A percentile compares a stretch with the other conserved stretches of the same genome.
Evolutionary conservation across 2,329 filamentous ascomycete genomes (phyloP).

Genomic region (Clonostachys rhizophaga): DNA sequence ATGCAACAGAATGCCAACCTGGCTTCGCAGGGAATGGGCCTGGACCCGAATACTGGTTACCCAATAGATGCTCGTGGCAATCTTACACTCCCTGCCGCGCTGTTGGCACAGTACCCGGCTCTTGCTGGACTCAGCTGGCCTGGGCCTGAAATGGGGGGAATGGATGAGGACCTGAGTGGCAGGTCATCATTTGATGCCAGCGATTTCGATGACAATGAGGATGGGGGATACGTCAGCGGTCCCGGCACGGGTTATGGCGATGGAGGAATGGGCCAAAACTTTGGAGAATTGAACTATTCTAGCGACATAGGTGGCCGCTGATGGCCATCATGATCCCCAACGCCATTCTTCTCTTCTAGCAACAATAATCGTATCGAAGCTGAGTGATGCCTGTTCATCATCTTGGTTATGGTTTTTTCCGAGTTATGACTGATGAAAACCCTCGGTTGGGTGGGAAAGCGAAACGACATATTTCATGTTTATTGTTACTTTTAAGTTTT

Average conservation of each 20-base stretch:
- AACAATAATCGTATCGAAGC: neutral
- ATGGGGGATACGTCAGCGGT: constrained; percentile 62
- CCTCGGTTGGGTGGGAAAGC: neutral
- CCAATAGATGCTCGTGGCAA: constrained; percentile 50
- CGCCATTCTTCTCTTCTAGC: neutral
- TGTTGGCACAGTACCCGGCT: constrained; percentile 89
- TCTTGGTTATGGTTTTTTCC: neutral
- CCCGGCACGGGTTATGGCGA: constrained; percentile 56
- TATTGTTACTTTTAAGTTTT: neutral
- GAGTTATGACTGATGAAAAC: neutral
- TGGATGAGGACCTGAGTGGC: constrained; percentile 73
- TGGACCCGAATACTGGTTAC: constrained; percentile 56
- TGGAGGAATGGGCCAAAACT: constrained; percentile 50
- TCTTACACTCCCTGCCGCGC: constrained; percentile 76
- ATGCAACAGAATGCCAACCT: constrained; percentile 50
- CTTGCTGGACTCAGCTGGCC: constrained; percentile 88
- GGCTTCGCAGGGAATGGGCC: constrained; percentile 40
- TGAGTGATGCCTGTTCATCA: neutral
- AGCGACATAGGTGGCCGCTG: constrained; percentile 45
- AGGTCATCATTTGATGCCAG: constrained; percentile 79
- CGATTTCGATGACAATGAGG: constrained; percentile 71
- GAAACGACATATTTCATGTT: neutral
- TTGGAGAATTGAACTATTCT: constrained; percentile 45
- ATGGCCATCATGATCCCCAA: constrained; percentile 7
- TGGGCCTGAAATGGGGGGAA: constrained; percentile 57